A percentile compares a stretch with the other conserved stretches of the same genome.
These are phyloP conservation scores for Geum urbanum DNA, from an alignment of 306 rosid species.

Conservation along the genomic window DNA sequence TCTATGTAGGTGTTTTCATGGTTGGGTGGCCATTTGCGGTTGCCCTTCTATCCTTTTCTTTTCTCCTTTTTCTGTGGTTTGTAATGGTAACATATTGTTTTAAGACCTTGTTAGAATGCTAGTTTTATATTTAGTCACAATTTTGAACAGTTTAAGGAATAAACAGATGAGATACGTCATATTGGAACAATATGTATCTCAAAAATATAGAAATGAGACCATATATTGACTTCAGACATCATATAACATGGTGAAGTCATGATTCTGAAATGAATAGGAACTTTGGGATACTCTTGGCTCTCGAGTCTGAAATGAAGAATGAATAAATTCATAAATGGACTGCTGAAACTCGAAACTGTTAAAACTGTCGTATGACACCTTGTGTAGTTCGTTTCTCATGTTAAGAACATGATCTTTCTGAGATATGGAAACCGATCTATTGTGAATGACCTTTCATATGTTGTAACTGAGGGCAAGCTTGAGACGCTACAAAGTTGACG, in stretches of 20 bases:
- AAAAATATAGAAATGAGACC: background rate
- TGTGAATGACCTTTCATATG: background rate
- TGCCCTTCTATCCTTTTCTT: constrained; percentile 52
- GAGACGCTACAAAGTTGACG: background rate
- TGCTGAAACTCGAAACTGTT: too few relatives aligned
- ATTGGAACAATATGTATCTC: background rate
- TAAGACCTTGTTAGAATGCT: constrained; percentile 54
- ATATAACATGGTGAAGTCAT: too few relatives aligned
- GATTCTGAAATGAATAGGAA: background rate
- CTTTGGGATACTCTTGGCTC: background rate
- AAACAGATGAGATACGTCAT: background rate
- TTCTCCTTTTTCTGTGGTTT: constrained; percentile 82
- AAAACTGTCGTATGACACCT: background rate
- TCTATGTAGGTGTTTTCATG: constrained; percentile 52
- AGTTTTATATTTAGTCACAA: constrained; percentile 24
- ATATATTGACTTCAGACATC: background rate
- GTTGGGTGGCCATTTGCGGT: constrained; percentile 80
- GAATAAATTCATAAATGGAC: background rate
- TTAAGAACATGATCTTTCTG: background rate
- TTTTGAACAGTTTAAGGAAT: constrained; percentile 18
- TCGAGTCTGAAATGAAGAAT: background rate
- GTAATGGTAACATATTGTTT: constrained; percentile 55
- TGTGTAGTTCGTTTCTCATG: background rate
- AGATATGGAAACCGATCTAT: background rate
- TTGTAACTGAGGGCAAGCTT: background rate